Evolutionary conservation across 2,329 filamentous ascomycete species (phyloP), one percentile per base, ranked within the genome.

Genomic region (Microcyclospora pomicola): DNA sequence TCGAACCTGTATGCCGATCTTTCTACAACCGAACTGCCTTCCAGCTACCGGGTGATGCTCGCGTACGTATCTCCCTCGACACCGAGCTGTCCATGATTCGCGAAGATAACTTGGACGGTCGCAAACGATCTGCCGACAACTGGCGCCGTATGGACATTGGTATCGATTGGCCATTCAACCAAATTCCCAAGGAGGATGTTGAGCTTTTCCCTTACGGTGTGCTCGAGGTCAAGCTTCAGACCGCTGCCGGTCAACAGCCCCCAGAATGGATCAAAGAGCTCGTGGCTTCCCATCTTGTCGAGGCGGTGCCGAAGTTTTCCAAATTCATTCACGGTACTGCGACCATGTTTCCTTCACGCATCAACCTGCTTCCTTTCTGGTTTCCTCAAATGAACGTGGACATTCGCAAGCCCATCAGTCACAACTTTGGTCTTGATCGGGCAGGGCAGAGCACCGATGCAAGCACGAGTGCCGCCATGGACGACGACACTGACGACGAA

Each of bases 21-120:
- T 98, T 98, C 66, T 98, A 98, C 65, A 92, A 98, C 65, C 83
- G 91, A 36, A 96, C 88, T 4, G 91, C 91, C 12, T 98, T 98
- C 63, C 91, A 98, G 67, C 74, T 98, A 27, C 91, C 91, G 0
- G 91, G 88, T 16, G 91, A 98, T 62, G 88, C 88, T 6, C 79
- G 91, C 49, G 91, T 98, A 34, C 85, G 91, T 55, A 93, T 98
- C 49, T 96, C 91, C 1, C 75, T 98, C 12, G 91, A 98, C 56
- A 96, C 91, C 0, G 91, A 98, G 59, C 71, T 98, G 39, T 87
- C 84, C 27, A 93, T 98, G 85, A 69, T 83, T 34, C 82, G 91
- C 16, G 91, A 98, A 60, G 91, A 98, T 59, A 96, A 96, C 54
- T 64, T 95, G 30, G 87, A 94, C 53, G 88, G 86, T 32, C 72